phyloP scores from a whole-genome alignment of 2,329 filamentous ascomycete species.

The Cladosporium sphaerospermum region DNA sequence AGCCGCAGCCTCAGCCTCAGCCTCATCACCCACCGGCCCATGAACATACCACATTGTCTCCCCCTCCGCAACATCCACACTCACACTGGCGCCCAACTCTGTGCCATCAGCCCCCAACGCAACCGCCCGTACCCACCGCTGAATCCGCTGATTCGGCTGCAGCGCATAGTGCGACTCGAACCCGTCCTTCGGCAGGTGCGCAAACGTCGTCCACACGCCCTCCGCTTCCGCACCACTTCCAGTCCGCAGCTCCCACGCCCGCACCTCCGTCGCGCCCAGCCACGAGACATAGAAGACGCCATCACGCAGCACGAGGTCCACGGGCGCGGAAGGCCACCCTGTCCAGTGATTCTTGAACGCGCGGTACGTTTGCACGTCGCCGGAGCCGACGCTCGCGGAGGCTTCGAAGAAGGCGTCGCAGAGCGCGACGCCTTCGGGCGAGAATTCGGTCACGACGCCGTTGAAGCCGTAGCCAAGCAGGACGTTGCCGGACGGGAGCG shows the following conservation, averaged over 20 bases:
- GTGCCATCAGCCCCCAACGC: constrained; percentile 20
- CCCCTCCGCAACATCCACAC: constrained; percentile 14
- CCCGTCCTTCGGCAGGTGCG: constrained; percentile 19
- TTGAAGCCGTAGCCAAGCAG: constrained; percentile 51
- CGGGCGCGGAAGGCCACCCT: constrained; percentile 27
- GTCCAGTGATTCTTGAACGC: constrained; percentile 47
- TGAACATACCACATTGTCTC: constrained; percentile 8
- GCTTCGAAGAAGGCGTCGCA: constrained; percentile 46
- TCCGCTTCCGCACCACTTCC: constrained; percentile 8
- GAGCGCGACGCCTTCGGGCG: constrained; percentile 40
- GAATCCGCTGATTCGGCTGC: constrained; percentile 13
- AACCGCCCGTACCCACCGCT: constrained; percentile 24
- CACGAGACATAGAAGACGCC: constrained; percentile 49
- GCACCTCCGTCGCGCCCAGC: constrained; percentile 44
- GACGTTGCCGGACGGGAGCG: constrained; percentile 40
- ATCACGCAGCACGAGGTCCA: constrained; percentile 18
- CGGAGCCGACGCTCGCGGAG: constrained; percentile 25
- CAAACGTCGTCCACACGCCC: constrained; percentile 17
- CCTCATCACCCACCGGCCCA: neutral
- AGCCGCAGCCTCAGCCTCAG: neutral
- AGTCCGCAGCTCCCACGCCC: constrained; percentile 42
- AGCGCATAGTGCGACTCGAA: constrained; percentile 37
- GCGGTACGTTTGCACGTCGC: constrained; percentile 46
- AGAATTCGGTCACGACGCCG: constrained; percentile 35
- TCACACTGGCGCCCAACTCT: constrained; percentile 14